These are phyloP conservation scores for Neostapfia colusana DNA, from an alignment of 176 grass and related monocot genomes.

Conservation along the genomic window DNA sequence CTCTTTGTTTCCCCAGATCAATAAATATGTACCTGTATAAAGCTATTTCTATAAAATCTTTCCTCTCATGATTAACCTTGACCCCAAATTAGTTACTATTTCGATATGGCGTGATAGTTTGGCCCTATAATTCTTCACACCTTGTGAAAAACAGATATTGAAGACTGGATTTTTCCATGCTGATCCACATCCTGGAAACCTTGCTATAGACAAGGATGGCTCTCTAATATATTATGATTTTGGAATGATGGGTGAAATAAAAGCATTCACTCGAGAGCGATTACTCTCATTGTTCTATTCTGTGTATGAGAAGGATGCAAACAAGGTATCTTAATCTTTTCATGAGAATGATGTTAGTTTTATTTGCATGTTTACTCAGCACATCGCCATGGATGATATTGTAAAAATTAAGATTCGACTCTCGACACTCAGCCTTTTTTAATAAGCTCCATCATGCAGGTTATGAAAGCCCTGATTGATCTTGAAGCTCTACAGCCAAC, in stretches of 20 bases:
- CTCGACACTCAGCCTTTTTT: neutral
- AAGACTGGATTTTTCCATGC: slow-evolving; percentile 95
- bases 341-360: neutral
- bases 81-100: slow-evolving; percentile 20
- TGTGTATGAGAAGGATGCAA: slow-evolving; percentile 92
- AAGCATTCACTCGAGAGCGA: slow-evolving; percentile 90
- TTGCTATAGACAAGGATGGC: slow-evolving; percentile 82
- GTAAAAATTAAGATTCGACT: slow-evolving; percentile 17
- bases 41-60: neutral
- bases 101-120: slow-evolving; percentile 25
- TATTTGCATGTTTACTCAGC: neutral
- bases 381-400: slow-evolving; percentile 14
- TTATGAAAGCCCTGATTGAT: slow-evolving; percentile 91
- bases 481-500: slow-evolving; percentile 89
- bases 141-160: slow-evolving; percentile 70
- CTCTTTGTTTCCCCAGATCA: neutral
- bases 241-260: slow-evolving; percentile 99
- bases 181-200: slow-evolving; percentile 97
- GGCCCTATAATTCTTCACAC: slow-evolving; percentile 22
- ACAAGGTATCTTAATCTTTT: slow-evolving; percentile 67
- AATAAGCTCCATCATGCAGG: slow-evolving; percentile 51
- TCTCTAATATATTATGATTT: slow-evolving; percentile 98
- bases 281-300: slow-evolving; percentile 93
- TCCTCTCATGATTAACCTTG: neutral
- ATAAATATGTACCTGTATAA: slow-evolving; percentile 2